Base-by-base conservation (phyloP, 2,329 filamentous ascomycete species). In the Knufia fluminis region DNA sequence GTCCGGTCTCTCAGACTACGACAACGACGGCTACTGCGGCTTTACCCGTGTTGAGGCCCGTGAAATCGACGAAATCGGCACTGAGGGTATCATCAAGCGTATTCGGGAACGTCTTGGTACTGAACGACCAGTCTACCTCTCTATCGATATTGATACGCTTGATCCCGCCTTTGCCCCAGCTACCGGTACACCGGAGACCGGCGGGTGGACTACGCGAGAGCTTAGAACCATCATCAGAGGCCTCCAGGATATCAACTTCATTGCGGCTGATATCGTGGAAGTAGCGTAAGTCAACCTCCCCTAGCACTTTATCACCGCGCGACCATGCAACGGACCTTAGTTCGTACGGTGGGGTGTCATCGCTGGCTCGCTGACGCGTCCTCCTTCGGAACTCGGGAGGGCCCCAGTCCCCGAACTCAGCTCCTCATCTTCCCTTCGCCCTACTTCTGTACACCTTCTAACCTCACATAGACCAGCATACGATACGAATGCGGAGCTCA, bases 121-220 rank as follows among this genome's bases (percentile, higher is more conserved):
- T 19, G 74, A 52, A 32, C 82, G 80, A 53, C 86, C 86, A 0
- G 85, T 92, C 0, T 94, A 94, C 62, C 68, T 94, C 26, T 86
- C 80, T 4, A 82, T 94, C 41, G 89, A 95, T 62, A 94, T 94
- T 59, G 88, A 94, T 62, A 89, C 86, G 0, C 72, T 94, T 2
- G 88, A 94, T 63, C 88, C 89, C 6, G 86, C 86, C 3, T 91
- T 68, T 49, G 68, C 69, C 3, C 69, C 68, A 7, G 69, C 64
- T 20, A 81, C 78, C 0, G 78, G 79, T 2, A 81, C 79, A 1
- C 71, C 77, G 8, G 79, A 82, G 59, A 75, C 77, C 1, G 78
- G 78, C 40, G 79, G 78, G 2, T 82, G 78, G 78, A 74, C 71
- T 0, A 80, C 77, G 0, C 69, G 79, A 32, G 78, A 82, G 57